Conservation (phyloP, 129 eudicot species). For the Deinandra increscens region DNA sequence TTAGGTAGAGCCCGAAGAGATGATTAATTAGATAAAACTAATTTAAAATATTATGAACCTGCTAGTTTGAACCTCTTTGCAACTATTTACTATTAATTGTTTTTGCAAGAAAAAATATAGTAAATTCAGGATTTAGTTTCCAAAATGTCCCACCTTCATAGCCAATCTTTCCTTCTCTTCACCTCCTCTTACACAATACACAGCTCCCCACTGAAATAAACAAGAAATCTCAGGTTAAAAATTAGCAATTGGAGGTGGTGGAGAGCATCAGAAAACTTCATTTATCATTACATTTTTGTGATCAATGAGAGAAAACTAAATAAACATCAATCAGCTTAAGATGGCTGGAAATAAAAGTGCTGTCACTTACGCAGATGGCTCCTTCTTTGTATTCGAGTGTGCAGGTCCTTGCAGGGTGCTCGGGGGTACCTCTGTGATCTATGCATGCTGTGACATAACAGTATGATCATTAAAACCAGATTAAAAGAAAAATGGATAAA, state of each 20-base stretch:
- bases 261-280: background rate
- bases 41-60: background rate
- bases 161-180: conserved; percentile 79
- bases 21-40: background rate
- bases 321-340: background rate
- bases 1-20: background rate
- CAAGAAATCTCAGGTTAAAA: background rate
- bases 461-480: background rate
- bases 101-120: background rate
- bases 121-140: conserved; percentile 4
- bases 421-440: conserved; percentile 96
- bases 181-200: conserved; percentile 81
- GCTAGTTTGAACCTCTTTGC: background rate
- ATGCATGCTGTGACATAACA: conserved; percentile 72
- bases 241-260: background rate
- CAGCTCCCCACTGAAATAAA: conserved; percentile 84
- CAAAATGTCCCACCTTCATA: conserved; percentile 58
- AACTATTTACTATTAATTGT: too few relatives aligned
- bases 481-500: background rate
- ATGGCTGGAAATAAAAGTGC: background rate
- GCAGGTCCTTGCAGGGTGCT: conserved; percentile 97
- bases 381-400: conserved; percentile 75
- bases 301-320: background rate
- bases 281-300: background rate
- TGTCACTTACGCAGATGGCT: conserved; percentile 69